Percentiles rank a stretch among this genome's conserved stretches.
These are phyloP conservation scores for Coemansia guatemalensis DNA, from an alignment of 192 early-diverging fungal genomes.

Conservation along the genomic window DNA sequence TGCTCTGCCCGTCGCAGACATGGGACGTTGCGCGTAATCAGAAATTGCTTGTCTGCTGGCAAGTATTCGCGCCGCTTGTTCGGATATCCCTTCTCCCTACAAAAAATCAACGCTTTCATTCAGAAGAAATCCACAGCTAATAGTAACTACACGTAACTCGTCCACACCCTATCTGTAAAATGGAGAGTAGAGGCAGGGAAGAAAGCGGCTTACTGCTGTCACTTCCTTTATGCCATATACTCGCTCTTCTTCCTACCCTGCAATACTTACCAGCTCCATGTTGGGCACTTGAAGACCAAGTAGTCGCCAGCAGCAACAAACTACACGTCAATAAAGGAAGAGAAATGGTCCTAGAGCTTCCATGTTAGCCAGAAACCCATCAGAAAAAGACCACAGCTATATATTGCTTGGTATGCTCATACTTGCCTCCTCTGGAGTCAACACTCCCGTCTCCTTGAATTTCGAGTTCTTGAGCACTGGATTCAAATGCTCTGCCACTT, in stretches of 20 bases:
- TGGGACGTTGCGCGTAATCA: constrained; percentile 94
- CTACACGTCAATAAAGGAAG: constrained; percentile 39
- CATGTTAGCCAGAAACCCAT: neutral
- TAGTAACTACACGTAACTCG: neutral
- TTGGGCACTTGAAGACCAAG: constrained; percentile 97
- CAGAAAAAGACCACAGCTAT: neutral
- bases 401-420: neutral
- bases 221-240: neutral
- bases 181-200: neutral
- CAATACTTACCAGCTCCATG: constrained; percentile 80
- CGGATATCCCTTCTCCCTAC: constrained; percentile 61
- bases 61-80: constrained; percentile 84
- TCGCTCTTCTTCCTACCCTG: neutral
- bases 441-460: constrained; percentile 93
- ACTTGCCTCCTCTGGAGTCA: constrained; percentile 92
- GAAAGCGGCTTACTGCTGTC: neutral
- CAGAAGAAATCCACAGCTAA: neutral
- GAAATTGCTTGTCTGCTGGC: constrained; percentile 85
- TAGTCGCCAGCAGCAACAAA: constrained; percentile 97
- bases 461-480: constrained; percentile 92
- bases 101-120: neutral
- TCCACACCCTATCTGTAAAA: neutral
- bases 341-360: neutral
- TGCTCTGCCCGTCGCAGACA: constrained; percentile 77
- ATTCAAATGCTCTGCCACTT: constrained; percentile 86